Evolutionary conservation across 495 filamentous ascomycete species (phyloP).

Genomic region (Podospora tetraspora): DNA sequence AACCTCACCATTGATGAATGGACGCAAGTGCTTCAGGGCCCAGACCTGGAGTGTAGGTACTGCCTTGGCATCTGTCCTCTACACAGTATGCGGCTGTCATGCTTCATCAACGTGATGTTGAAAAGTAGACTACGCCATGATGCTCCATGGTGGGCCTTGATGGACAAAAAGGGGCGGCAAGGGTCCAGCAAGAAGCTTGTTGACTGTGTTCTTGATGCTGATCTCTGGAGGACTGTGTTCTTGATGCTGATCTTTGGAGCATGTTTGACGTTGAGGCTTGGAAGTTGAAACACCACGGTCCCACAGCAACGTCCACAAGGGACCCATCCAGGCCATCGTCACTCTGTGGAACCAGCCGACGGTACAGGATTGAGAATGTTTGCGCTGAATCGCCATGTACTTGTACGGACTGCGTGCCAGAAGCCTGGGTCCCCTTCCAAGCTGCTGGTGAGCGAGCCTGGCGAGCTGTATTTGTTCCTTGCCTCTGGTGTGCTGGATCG

Average conservation of each 20-base stretch:
- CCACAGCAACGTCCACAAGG: background rate
- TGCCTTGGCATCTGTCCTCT: background rate
- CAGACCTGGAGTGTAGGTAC: background rate
- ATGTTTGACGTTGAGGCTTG: background rate
- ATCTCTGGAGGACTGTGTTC: background rate
- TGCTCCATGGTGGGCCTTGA: background rate
- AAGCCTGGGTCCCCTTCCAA: background rate
- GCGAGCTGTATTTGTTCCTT: background rate
- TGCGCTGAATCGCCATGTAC: background rate
- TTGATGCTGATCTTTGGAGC: background rate
- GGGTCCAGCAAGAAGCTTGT: background rate
- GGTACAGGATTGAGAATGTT: background rate
- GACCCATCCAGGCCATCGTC: background rate
- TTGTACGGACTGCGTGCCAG: background rate
- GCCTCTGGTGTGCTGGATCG: background rate
- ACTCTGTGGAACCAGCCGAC: background rate
- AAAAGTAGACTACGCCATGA: background rate
- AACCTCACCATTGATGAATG: background rate
- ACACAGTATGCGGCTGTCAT: background rate
- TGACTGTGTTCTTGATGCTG: background rate
- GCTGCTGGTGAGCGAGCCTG: background rate
- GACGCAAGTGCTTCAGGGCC: background rate
- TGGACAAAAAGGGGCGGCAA: background rate
- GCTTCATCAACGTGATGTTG: background rate
- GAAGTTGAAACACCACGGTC: background rate